Percentiles rank a stretch among this genome's conserved stretches.
phyloP scores from a whole-genome alignment of 306 rosid species.

The Macrotyloma uniflorum region DNA sequence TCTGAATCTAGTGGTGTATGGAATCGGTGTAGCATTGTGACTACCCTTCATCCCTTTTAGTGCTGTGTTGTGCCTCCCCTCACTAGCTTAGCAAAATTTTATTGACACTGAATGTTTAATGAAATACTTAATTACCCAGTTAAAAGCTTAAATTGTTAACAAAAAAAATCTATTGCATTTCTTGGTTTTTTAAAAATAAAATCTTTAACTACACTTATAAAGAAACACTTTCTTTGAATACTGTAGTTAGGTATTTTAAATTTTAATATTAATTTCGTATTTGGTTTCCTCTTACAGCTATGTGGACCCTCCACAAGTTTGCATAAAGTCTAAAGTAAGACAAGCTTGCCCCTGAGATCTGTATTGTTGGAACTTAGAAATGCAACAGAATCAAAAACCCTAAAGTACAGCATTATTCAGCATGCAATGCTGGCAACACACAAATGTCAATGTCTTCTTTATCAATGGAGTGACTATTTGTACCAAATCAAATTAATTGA shows the following conservation, averaged over 20 bases:
- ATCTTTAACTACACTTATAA: too few species aligned
- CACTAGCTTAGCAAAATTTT: not conserved
- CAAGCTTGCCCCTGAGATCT: not conserved
- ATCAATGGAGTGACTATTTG: not conserved
- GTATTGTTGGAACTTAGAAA: not conserved
- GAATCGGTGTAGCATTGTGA: not conserved
- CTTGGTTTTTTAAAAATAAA: too few species aligned
- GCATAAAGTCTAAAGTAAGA: not conserved
- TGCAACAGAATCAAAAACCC: slow-evolving; percentile 13
- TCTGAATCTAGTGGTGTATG: not conserved
- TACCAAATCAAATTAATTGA: not conserved
- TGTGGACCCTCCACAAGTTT: not conserved
- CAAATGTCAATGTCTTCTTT: not conserved
- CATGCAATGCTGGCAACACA: not conserved
- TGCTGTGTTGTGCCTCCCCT: not conserved
- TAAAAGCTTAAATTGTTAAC: not conserved
- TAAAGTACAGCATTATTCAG: not conserved
- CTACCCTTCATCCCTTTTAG: not conserved
- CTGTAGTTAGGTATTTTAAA: not conserved
- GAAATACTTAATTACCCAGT: not conserved
- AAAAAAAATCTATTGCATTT: too few species aligned
- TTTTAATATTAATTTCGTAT: not conserved
- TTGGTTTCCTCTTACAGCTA: not conserved
- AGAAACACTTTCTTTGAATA: not conserved
- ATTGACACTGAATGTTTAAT: not conserved